Evolutionary conservation across 73 alveolate species (phyloP).

Genomic region (Stentor coeruleus): DNA sequence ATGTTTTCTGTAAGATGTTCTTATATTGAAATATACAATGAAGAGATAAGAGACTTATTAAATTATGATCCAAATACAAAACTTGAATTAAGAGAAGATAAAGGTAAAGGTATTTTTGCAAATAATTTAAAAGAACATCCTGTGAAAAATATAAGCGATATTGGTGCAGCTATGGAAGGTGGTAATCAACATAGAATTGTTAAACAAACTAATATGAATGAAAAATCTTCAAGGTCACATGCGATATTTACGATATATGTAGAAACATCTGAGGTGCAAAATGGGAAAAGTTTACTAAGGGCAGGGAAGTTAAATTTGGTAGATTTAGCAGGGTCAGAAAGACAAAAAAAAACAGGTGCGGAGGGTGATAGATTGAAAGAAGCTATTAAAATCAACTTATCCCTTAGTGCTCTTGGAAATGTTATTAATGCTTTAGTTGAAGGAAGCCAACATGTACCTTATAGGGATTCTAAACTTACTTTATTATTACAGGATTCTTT

Average conservation of each 20-base stretch:
- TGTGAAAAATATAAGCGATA: conserved; percentile 69
- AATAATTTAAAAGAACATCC: conserved; percentile 72
- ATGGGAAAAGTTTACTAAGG: conserved; percentile 59
- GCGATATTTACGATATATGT: conserved; percentile 86
- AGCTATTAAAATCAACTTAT: conserved; percentile 93
- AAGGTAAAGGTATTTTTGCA: conserved; percentile 76
- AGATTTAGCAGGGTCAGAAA: conserved; percentile 97
- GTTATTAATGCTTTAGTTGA: conserved; percentile 89
- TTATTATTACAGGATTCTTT: conserved; percentile 88
- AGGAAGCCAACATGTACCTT: conserved; percentile 90
- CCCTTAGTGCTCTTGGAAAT: conserved; percentile 87
- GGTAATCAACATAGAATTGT: conserved; percentile 83
- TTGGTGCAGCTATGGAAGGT: conserved; percentile 71
- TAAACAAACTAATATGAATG: conserved; percentile 91
- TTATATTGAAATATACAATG: conserved; percentile 93
- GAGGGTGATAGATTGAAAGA: conserved; percentile 88
- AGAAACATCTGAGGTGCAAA: conserved; percentile 79
- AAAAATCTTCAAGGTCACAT: conserved; percentile 87
- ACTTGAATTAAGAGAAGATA: conserved; percentile 79
- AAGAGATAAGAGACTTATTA: conserved; percentile 84
- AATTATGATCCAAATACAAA: conserved; percentile 53
- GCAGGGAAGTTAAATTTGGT: conserved; percentile 85
- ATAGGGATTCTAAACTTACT: conserved; percentile 95
- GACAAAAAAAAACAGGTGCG: conserved; percentile 83
- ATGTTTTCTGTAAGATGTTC: conserved; percentile 89